Conservation (phyloP, 73 alveolate species). For the Chromera velia region DNA sequence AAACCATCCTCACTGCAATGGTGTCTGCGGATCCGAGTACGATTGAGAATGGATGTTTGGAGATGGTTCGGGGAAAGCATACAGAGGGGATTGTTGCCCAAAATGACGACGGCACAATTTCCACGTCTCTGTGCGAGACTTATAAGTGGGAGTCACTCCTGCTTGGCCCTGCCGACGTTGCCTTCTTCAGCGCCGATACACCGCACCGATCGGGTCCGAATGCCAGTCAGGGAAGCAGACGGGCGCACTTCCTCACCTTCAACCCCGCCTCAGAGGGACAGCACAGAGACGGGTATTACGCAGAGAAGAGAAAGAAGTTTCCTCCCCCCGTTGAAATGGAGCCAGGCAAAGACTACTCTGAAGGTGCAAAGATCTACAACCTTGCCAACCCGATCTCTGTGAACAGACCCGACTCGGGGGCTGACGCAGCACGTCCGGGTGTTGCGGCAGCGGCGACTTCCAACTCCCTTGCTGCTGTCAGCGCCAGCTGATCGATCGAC, state of each 20-base stretch:
- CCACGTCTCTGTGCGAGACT: background rate
- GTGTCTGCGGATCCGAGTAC: background rate
- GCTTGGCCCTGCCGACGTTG: background rate
- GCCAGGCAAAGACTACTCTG: too few relatives aligned
- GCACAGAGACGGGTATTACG: background rate
- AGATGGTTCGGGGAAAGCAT: background rate
- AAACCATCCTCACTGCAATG: background rate
- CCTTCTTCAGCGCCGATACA: background rate
- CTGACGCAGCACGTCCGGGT: too few relatives aligned
- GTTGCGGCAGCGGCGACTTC: too few relatives aligned
- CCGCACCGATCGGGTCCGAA: background rate
- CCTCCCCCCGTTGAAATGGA: too few relatives aligned
- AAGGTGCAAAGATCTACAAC: too few relatives aligned
- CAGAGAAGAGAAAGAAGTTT: too few relatives aligned
- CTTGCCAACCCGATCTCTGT: too few relatives aligned
- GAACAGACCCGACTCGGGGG: too few relatives aligned
- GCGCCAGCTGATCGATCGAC: too few relatives aligned
- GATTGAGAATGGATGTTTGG: background rate
- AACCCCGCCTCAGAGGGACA: background rate
- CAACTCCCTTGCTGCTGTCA: too few relatives aligned
- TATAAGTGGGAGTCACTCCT: background rate
- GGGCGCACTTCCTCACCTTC: background rate
- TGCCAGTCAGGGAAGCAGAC: background rate
- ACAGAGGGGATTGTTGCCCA: background rate
- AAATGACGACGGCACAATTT: background rate